Conservation (phyloP, 169 alveolate genomes). For the Eimeria maxima region DNA sequence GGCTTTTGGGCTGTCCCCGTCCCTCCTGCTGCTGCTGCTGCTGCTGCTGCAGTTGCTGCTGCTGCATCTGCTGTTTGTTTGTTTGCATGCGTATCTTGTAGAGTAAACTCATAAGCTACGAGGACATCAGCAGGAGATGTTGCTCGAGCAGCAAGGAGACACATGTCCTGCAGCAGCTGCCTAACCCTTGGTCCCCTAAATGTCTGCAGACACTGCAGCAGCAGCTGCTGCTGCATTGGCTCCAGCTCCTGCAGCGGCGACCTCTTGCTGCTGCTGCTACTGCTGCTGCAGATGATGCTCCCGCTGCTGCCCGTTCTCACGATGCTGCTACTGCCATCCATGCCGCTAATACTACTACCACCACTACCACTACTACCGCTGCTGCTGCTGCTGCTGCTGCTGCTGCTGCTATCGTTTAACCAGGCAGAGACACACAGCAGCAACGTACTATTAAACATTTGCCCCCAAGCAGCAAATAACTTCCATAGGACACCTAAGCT, state of each 20-base stretch:
- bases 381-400: slow-evolving; percentile 71
- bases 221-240: slow-evolving; percentile 62
- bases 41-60: slow-evolving; percentile 19
- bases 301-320: not conserved
- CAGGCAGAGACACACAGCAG: slow-evolving; percentile 40
- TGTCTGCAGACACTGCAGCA: slow-evolving; percentile 53
- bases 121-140: slow-evolving; percentile 61
- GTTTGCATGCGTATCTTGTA: not conserved
- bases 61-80: not conserved
- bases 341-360: not conserved
- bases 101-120: slow-evolving; percentile 71
- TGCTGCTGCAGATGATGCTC: not conserved
- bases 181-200: slow-evolving; percentile 67
- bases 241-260: slow-evolving; percentile 53
- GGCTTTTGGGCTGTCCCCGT: slow-evolving; percentile 9
- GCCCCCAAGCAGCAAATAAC: slow-evolving; percentile 65
- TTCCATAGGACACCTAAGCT: slow-evolving; percentile 70
- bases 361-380: slow-evolving; percentile 3
- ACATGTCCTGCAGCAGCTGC: slow-evolving; percentile 79
- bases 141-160: slow-evolving; percentile 57
- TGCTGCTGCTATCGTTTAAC: slow-evolving; percentile 55
- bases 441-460: slow-evolving; percentile 9
- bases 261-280: slow-evolving; percentile 11
- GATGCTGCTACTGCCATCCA: slow-evolving; percentile 53
- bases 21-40: slow-evolving; percentile 25